Evolutionary conservation across 2,329 filamentous ascomycete genomes (phyloP).

Genomic region (Zarea fungicola): DNA sequence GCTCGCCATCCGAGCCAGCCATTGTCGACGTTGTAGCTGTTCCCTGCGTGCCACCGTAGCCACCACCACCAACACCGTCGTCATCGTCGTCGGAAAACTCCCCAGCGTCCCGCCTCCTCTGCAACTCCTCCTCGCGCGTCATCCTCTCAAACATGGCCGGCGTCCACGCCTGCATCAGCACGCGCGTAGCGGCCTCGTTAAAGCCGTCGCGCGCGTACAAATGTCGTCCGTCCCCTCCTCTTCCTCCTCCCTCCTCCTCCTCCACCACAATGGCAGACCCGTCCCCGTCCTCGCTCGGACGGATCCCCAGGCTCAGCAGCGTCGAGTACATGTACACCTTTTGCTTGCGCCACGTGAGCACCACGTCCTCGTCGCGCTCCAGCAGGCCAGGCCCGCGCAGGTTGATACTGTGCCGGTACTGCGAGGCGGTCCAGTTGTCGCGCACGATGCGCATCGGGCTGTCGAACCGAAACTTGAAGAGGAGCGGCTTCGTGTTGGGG

Average conservation of each 20-base stretch:
- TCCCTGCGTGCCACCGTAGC: not conserved
- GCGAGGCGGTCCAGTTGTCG: slow-evolving; percentile 62
- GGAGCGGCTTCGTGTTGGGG: slow-evolving; percentile 45
- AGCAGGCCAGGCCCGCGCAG: slow-evolving; percentile 23
- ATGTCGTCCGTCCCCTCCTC: too few relatives aligned
- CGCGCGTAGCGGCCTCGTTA: slow-evolving; percentile 45
- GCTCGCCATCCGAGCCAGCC: slow-evolving; percentile 11
- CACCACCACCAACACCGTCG: slow-evolving; percentile 6
- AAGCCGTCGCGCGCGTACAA: slow-evolving; percentile 42
- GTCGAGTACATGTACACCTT: slow-evolving; percentile 73
- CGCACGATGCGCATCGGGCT: slow-evolving; percentile 64
- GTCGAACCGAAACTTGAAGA: slow-evolving; percentile 61
- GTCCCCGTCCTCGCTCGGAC: slow-evolving; percentile 36
- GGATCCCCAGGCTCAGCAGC: slow-evolving; percentile 61
- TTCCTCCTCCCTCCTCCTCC: too few relatives aligned
- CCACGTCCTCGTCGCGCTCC: slow-evolving; percentile 48
- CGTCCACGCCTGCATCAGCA: slow-evolving; percentile 77
- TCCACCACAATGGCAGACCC: slow-evolving; percentile 27
- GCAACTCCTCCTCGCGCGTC: slow-evolving; percentile 43
- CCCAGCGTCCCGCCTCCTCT: slow-evolving; percentile 38
- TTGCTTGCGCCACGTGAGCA: slow-evolving; percentile 74
- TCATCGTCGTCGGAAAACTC: slow-evolving; percentile 32
- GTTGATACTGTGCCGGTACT: slow-evolving; percentile 38
- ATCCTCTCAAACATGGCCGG: slow-evolving; percentile 51
- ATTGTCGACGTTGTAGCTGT: too few relatives aligned